Evolutionary conservation across 169 alveolate genomes (phyloP), one percentile per base, ranked within the genome.

Genomic region (Plasmodium relictum): DNA sequence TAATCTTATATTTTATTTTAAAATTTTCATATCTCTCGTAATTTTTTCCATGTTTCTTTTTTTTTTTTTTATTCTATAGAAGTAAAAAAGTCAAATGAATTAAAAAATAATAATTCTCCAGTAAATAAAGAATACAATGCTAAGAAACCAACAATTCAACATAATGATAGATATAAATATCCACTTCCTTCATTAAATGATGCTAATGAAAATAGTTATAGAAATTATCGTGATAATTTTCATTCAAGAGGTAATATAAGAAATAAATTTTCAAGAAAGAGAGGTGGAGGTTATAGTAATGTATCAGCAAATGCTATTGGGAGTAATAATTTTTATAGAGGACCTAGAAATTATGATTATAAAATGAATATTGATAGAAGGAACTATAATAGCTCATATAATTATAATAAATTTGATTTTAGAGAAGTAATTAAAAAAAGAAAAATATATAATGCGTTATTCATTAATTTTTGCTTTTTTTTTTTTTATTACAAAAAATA

Each of bases 361-460:
- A 83, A 83, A 58, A 42, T 83, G 72, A 66, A 66, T 42, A 39
- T 52, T 42, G 91, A 83, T 22, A 83, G 91, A 72, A 50, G 91
- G 44, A 54, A 59, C 54, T 83, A 83, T 31, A 83, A 83, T 39
- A 8, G 52, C 12, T 8, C 85, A 16, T 83, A 83, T 69, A 66
- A 56, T 68, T 69, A 83, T 69, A 69, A 68, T 59, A 83, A 68
- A 44, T 61, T 59, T 4, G 91, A 83, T 18, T 71, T 62, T 71
- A 39, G 74, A 44, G 85, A 68, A 52, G 91, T 83, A 83, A 42
- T 48, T 16, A 63, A 59, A 14, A 37, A 61, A 62, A 8, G 37
- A n/a, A 9, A 3, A 37, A 48, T 8, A 31, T 9, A n/a, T 18
- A n/a, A 10, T 52, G 0, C 6, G 0, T 9, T 41, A 16, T 12